Evolutionary conservation across 2,329 filamentous ascomycete species (phyloP).

Genomic region (Ilyonectria mors-panacis): DNA sequence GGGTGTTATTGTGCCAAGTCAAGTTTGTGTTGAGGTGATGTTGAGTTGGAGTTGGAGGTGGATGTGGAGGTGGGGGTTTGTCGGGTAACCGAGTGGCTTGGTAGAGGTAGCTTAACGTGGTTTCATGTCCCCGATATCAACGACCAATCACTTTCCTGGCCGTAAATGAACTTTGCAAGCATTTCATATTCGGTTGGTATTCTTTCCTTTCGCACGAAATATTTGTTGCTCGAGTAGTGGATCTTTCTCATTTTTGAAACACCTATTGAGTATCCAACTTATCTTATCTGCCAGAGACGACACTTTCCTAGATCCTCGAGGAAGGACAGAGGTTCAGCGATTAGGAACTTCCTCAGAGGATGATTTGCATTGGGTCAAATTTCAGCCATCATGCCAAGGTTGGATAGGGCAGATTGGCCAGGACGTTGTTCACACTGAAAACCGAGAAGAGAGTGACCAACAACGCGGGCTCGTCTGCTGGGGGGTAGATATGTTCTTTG

Average conservation of each 20-base stretch:
- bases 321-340: no score
- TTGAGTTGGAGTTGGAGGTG: background rate
- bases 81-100: background rate
- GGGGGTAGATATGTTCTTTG: background rate
- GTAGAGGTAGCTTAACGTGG: background rate
- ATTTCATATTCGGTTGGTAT: background rate
- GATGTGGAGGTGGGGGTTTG: background rate
- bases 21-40: slow-evolving; percentile 1
- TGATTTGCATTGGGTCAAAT: no score
- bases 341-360: no score
- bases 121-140: background rate
- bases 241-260: no score
- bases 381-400: no score
- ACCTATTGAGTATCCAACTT: no score
- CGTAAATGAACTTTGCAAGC: background rate
- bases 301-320: no score
- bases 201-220: background rate
- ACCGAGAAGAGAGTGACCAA: background rate
- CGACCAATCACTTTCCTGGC: background rate
- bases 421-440: background rate
- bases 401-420: no score
- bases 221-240: no score
- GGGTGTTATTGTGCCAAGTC: background rate
- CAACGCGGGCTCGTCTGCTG: background rate
- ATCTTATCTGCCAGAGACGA: no score